Evolutionary conservation across 345 rosid genomes (phyloP), one percentile per base, ranked within the genome.

Genomic region (Gossypium herbaceum): DNA sequence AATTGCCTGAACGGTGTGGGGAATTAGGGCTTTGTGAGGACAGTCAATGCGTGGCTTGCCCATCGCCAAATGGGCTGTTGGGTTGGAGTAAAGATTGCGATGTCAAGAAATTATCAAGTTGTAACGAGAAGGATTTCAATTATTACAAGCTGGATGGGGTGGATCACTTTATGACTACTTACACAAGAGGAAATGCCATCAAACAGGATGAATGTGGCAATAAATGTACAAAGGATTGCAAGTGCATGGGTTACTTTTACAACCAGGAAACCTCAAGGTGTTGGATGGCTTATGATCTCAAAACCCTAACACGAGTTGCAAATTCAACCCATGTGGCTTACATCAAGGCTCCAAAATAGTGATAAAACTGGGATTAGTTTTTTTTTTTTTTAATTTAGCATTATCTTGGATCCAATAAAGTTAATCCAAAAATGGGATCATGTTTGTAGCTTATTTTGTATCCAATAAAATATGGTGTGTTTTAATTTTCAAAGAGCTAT

Each of bases 101-200:
- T 1, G 61, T 19, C 5, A 56, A 56, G 61, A 20, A 20, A n/a
- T 9, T 56, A 56, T 7, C 61, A 15, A 54, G 58, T n/a, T 54
- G 86, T 9, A 54, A 57, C 12, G 51, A 70, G 10, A 75, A 58
- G 27, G 71, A 74, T 13, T 71, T 83, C 56, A 68, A 69, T 15
- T 88, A 86, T 48, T 82, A 79, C 58, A 82, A 86, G 54, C 19
- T 91, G 20, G 81, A 84, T 66, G 88, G 90, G 4, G 90, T 85
- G 57, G 88, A 85, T 62, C 87, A 88, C 76, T 89, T 81, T 25
- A 68, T 81, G 82, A 67, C 78, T 12, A 85, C 80, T 73, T 86
- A 82, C 39, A 83, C 75, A 5, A 73, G 73, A 1, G 97, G 97
- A 3, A 79, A 76, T 9, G 81, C 81, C 1, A 63, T 61, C 43